These are phyloP conservation scores for Pleurozium schreberi DNA, from an alignment of 225 moss, liverwort and hornwort species.

Conservation along the genomic window DNA sequence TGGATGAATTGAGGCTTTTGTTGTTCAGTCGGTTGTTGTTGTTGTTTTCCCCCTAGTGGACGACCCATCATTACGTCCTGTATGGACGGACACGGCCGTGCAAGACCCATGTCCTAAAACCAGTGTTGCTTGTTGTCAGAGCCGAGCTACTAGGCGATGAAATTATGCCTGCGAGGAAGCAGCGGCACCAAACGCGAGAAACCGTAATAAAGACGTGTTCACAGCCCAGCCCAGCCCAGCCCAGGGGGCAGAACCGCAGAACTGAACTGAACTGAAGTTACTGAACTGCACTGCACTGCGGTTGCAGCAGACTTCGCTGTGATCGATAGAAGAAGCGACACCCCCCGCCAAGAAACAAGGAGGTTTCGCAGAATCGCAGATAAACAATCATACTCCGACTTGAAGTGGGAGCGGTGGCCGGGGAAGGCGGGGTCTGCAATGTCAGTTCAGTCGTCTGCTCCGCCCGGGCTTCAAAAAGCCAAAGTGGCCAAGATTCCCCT, in stretches of 20 bases:
- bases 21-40: not conserved
- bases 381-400: not conserved
- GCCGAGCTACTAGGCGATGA: not conserved
- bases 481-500: not conserved
- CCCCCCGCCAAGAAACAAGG: not conserved
- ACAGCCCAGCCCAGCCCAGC: too few species aligned
- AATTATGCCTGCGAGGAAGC: not conserved
- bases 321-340: not conserved
- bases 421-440: too few species aligned
- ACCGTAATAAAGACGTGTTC: not conserved
- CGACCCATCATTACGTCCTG: not conserved
- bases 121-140: not conserved
- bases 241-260: not conserved
- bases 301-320: not conserved
- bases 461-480: not conserved
- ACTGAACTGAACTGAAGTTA: too few species aligned
- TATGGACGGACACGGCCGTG: not conserved
- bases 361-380: not conserved
- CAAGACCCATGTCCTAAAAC: not conserved
- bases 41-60: not conserved
- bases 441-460: not conserved
- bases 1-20: not conserved
- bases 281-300: not conserved
- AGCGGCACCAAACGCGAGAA: not conserved
- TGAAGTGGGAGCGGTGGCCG: too few species aligned